Conservation (phyloP, 805 yeast genomes). For the Pichia nanzhaoensis region DNA sequence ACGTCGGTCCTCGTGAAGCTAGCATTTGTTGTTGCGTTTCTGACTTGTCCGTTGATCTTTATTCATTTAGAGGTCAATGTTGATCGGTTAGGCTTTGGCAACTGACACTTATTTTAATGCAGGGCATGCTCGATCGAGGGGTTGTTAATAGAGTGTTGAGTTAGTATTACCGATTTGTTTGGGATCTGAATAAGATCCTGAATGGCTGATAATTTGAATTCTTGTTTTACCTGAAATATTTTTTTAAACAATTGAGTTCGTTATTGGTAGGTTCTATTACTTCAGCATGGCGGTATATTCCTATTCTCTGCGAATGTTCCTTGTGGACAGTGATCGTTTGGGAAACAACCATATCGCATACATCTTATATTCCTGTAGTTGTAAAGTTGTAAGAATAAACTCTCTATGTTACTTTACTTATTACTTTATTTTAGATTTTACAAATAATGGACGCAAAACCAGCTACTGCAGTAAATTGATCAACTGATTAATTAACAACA, state of each 20-base stretch:
- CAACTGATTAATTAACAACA: constrained; percentile 21
- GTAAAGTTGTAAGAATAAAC: background rate
- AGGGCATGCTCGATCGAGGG: constrained; percentile 98
- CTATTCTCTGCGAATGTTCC: constrained; percentile 95
- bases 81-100: constrained; percentile 23
- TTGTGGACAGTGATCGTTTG: constrained; percentile 88
- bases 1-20: constrained; percentile 34
- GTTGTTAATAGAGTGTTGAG: constrained; percentile 57
- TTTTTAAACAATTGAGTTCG: constrained; percentile 51
- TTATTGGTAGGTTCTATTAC: constrained; percentile 37
- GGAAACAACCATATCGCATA: constrained; percentile 99
- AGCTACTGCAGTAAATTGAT: background rate
- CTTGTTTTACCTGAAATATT: constrained; percentile 6
- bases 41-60: constrained; percentile 13
- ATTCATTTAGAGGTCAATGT: constrained; percentile 14
- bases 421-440: too few relatives aligned
- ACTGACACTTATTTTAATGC: constrained; percentile 41
- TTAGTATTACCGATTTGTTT: constrained; percentile 5
- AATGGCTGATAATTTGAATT: constrained; percentile 16
- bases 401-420: background rate
- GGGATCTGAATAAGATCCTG: background rate
- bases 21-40: constrained; percentile 16
- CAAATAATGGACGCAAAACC: too few relatives aligned
- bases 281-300: constrained; percentile 89
- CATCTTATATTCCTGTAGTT: constrained; percentile 37